Base-by-base conservation (phyloP, 768 basidiomycete species). In the Tubosaeta brunneosetosa region DNA sequence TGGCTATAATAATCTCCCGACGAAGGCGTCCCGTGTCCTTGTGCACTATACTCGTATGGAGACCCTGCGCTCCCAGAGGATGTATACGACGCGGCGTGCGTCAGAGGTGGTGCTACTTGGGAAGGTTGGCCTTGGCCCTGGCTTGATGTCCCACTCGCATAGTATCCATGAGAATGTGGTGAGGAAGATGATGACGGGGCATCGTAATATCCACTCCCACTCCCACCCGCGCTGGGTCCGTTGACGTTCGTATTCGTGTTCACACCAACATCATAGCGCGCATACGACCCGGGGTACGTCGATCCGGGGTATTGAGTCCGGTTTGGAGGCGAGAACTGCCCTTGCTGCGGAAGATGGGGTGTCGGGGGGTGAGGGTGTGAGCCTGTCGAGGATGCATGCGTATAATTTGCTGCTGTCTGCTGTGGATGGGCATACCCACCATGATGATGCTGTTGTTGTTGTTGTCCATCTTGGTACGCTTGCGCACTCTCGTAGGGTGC, bases 251-350 rank as follows among this genome's bases (percentile, higher is more conserved):
- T 16, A 19, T 36, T 64, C 14, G 59, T 8, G 14, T 43, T 61
- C 6, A 66, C 49, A 70, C 68, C 34, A 57, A 69, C 50, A 55
- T 65, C 60, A 8, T 65, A 68, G 11, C 57, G 63, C 10, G 66
- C 47, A 17, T 70, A 68, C 7, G 69, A 58, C 12, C 61, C 55
- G 1, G 65, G 55, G n/a, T 70, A 67, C 4, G 60, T 36, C 27
- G 64, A 53, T 27, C 41, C 44, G 16, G 63, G 49, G 47, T 59
- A 70, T 27, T 68, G 66, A 31, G 68, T 53, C 16, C 62, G 64
- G 1, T 58, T 54, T 10, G 64, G 55, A 49, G 66, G 57, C 2
- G 66, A 44, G 29, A 63, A 66, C 25, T 68, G 66, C 25, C 47
- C 56, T 49, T 63, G 64, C 4, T 58, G 64, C 27, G 55, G 44